Percentiles rank a stretch among this genome's conserved stretches.
Evolutionary conservation across 371 early-diverging fungal genomes (phyloP).

Genomic region (Mortierella sp.): DNA sequence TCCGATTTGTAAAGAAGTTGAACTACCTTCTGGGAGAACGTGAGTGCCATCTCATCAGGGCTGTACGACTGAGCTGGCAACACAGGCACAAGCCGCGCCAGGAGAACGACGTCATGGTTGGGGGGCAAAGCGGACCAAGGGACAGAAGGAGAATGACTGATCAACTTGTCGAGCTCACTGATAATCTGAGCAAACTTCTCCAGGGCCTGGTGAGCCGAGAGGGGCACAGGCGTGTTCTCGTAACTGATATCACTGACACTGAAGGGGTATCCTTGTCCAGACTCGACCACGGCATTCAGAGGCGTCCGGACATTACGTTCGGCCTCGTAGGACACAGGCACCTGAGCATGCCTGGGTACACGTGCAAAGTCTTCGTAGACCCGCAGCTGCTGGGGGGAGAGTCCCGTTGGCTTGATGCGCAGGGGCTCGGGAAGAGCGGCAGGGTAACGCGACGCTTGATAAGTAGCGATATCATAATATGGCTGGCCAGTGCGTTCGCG

Average conservation of each 20-base stretch:
- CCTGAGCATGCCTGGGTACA: constrained; percentile 30
- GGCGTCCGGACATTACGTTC: constrained; percentile 46
- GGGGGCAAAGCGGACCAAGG: constrained; percentile 78
- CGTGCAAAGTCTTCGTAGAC: constrained; percentile 77
- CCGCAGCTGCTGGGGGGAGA: constrained; percentile 79
- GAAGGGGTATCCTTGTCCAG: constrained; percentile 57
- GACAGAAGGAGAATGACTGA: constrained; percentile 65
- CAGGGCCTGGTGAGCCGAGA: constrained; percentile 68
- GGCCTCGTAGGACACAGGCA: constrained; percentile 40
- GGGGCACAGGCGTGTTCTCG: constrained; percentile 49
- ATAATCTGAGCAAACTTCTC: constrained; percentile 79
- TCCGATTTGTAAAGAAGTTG: constrained; percentile 85
- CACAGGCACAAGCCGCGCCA: constrained; percentile 78
- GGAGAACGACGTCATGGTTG: constrained; percentile 79
- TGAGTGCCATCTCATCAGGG: constrained; percentile 81
- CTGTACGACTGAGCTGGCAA: constrained; percentile 74
- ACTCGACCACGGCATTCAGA: constrained; percentile 56
- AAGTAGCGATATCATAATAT: constrained; percentile 86
- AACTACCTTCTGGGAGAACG: constrained; percentile 90
- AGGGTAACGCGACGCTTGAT: constrained; percentile 80
- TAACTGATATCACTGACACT: constrained; percentile 43
- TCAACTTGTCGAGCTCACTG: constrained; percentile 81
- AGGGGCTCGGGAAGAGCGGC: constrained; percentile 86
- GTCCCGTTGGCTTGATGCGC: constrained; percentile 83
- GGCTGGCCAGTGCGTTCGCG: constrained; percentile 92